Evolutionary conservation across 73 alveolate genomes (phyloP).

Genomic region (Tetrahymena borealis): DNA sequence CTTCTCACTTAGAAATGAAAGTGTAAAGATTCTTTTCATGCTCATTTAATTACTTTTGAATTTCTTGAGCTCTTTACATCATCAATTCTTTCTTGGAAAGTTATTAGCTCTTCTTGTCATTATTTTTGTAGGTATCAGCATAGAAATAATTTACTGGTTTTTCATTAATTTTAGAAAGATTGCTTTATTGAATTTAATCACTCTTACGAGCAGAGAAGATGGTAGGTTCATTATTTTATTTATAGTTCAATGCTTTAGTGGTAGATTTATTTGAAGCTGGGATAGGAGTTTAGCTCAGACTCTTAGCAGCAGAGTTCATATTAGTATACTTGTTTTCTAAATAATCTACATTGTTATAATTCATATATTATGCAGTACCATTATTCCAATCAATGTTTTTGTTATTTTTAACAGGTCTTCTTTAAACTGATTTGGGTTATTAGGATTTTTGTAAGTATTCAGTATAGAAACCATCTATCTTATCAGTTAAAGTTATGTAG

Average conservation of each 20-base stretch:
- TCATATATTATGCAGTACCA: not conserved
- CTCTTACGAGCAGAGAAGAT: too few species aligned
- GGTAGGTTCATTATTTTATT: too few species aligned
- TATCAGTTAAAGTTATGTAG: not conserved
- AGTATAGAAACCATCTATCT: not conserved
- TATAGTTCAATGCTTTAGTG: too few species aligned
- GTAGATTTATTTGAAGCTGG: too few species aligned
- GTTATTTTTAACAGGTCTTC: not conserved
- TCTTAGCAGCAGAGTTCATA: too few species aligned
- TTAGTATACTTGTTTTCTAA: not conserved
- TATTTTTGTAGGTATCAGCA: not conserved
- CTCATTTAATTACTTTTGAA: not conserved
- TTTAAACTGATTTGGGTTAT: not conserved
- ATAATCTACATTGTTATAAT: not conserved
- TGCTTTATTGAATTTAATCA: too few species aligned
- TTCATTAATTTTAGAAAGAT: too few species aligned
- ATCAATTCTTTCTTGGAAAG: not conserved
- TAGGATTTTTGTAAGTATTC: not conserved
- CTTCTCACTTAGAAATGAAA: not conserved
- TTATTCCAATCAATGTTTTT: not conserved
- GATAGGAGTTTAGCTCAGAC: too few species aligned
- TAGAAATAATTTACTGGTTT: not conserved
- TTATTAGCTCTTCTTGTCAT: too few species aligned
- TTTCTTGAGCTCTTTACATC: not conserved
- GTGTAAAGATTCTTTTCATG: not conserved